Base-by-base conservation (phyloP, 192 early-diverging fungal species). In the Globomyces pollinis-pini region DNA sequence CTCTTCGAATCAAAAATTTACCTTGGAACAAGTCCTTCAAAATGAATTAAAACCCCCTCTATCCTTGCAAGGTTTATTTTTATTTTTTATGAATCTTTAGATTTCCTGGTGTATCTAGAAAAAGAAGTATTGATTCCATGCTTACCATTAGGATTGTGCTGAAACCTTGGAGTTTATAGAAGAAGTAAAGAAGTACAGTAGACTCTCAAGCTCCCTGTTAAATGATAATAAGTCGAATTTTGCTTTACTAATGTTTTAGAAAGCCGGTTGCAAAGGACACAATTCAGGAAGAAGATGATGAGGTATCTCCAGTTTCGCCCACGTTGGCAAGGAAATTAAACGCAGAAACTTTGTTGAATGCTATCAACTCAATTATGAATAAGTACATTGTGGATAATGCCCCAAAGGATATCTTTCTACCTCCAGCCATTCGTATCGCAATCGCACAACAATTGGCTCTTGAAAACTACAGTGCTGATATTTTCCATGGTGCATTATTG, bases 101-200 rank as follows among this genome's bases (percentile, higher is more conserved):
- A 56, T 29, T 56, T 56, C n/a, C 15, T 41, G 6, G 18, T 36
- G 9, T 56, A 36, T 24, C 53, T 56, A 3, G 36, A 56, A 24
- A 20, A 24, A 5, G 53, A 56, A 20, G 53, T 56, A 56, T 24
- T n/a, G n/a, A 21, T 8, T 0, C 13, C 15, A 12, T 26, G 24
- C 3, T n/a, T 4, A 50, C 13, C 13, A 0, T 16, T 9, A 50
- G 47, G 11, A 50, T 28, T 50, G 47, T n/a, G 15, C 21, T 6
- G 47, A 50, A 50, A 50, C 21, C 15, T n/a, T 50, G 9, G 28
- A 50, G 26, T 50, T 50, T 30, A 24, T 50, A 3, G 3, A 8
- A 26, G 47, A 24, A 8, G 47, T 50, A 50, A 18, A 50, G 0
- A 11, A 50, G 3, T 50, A 50, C n/a, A 30, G 29, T 28, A 50